A percentile compares a stretch with the other conserved stretches of the same genome.
Conservation (phyloP, 306 rosid genomes). For the Elaeagnus macrophylla region DNA sequence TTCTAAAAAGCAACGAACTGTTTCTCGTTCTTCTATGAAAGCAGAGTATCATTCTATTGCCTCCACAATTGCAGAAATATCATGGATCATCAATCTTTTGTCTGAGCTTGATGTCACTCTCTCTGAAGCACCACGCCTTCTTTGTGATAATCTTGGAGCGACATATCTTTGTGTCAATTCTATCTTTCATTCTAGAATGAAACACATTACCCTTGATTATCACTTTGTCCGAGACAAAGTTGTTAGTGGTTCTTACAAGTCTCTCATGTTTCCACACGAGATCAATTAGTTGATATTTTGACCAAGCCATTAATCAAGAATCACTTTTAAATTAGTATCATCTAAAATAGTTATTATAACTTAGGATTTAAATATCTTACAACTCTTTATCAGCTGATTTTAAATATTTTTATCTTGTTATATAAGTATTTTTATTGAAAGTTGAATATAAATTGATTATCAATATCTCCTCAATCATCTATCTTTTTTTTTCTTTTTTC, state of each 20-base stretch:
- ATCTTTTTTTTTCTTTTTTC: no score
- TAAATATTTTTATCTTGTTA: no score
- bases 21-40: neutral
- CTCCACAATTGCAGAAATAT: no score
- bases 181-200: neutral
- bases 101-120: neutral
- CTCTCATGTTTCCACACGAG: neutral
- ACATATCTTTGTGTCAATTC: neutral
- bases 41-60: neutral
- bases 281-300: neutral
- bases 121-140: neutral
- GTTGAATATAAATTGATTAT: no score
- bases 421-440: no score
- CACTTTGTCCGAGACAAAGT: neutral
- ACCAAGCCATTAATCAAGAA: no score
- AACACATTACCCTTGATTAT: neutral
- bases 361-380: no score
- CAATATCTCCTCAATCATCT: no score
- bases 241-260: neutral
- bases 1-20: neutral
- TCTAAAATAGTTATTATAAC: no score
- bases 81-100: no score
- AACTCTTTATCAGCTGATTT: no score
- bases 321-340: no score
- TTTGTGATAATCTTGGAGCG: neutral